phyloP scores from a whole-genome alignment of 2,329 filamentous ascomycete genomes.

The Penicillium vulpinum region DNA sequence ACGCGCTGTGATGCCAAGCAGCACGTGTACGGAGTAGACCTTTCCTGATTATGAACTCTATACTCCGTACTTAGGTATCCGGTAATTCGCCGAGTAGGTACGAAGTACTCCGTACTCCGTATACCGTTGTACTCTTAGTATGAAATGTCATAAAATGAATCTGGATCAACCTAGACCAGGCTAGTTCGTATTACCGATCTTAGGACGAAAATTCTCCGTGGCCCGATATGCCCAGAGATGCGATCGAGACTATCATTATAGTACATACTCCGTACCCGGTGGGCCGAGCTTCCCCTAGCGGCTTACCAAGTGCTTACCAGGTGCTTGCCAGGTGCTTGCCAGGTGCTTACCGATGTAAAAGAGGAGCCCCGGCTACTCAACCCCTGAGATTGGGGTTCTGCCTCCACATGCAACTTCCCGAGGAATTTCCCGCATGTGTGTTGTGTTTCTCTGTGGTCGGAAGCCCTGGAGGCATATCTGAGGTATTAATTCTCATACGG shows the following conservation, averaged over 20 bases:
- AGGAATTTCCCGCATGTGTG: not conserved
- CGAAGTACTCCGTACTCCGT: not conserved
- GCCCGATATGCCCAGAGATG: not conserved
- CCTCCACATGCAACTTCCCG: not conserved
- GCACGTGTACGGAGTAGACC: too few species aligned
- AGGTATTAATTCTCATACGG: not conserved
- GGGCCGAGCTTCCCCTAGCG: not conserved
- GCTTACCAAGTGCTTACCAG: not conserved
- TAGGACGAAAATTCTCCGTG: conserved; percentile 4
- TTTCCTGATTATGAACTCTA: too few species aligned
- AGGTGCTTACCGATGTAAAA: not conserved
- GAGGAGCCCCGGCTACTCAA: not conserved
- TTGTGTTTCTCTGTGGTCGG: not conserved
- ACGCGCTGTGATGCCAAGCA: too few species aligned
- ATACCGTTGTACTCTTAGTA: not conserved
- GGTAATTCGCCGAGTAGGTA: too few species aligned
- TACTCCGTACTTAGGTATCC: too few species aligned
- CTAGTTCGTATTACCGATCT: not conserved
- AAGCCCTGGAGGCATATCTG: not conserved
- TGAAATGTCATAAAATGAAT: not conserved
- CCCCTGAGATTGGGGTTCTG: not conserved
- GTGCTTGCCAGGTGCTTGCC: too few species aligned
- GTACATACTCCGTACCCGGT: not conserved
- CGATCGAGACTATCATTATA: not conserved
- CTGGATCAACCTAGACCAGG: not conserved